These are phyloP conservation scores for Rheum nobile DNA, from an alignment of 148 eudicot genomes.

Conservation along the genomic window DNA sequence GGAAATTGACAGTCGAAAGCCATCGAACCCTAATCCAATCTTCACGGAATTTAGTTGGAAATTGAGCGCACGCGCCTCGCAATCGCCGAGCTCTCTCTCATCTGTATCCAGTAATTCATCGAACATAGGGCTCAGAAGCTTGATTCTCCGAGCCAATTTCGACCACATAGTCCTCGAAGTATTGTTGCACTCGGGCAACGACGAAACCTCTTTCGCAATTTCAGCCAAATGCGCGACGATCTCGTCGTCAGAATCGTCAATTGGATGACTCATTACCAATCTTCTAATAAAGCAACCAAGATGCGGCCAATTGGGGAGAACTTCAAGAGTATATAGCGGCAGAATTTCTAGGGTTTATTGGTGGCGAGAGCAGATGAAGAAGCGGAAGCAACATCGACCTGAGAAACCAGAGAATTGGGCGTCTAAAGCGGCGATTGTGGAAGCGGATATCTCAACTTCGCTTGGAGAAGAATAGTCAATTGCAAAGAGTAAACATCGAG, in stretches of 20 bases:
- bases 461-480: too few species aligned
- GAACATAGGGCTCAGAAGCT: constrained; percentile 77
- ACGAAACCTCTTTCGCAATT: constrained; percentile 34
- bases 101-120: constrained; percentile 54
- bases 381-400: too few species aligned
- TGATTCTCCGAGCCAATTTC: constrained; percentile 63
- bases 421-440: too few species aligned
- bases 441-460: too few species aligned
- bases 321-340: too few species aligned
- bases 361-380: too few species aligned
- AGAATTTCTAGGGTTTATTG: too few species aligned
- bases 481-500: too few species aligned
- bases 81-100: constrained; percentile 15
- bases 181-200: constrained; percentile 54
- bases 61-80: constrained; percentile 32
- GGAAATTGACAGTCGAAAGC: not conserved
- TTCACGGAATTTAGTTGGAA: not conserved
- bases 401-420: too few species aligned
- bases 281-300: too few species aligned
- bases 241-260: constrained; percentile 16
- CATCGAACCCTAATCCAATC: constrained; percentile 3
- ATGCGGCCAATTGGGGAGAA: too few species aligned
- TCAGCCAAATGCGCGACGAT: constrained; percentile 34
- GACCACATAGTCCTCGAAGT: constrained; percentile 48
- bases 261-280: constrained; percentile 23